Conservation (phyloP, 306 rosid genomes). For the Potentilla sterilis region DNA sequence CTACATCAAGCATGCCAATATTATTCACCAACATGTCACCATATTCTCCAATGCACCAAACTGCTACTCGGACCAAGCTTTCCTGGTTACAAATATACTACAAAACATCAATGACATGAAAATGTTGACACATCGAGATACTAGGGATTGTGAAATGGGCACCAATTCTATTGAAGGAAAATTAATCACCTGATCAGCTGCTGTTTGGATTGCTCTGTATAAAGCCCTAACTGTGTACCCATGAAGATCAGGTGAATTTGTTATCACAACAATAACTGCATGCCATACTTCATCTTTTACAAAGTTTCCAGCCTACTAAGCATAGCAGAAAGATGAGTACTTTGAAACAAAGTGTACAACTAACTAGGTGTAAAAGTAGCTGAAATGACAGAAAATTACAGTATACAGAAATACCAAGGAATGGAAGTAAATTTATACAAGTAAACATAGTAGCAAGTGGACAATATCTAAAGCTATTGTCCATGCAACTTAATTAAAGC, state of each 20-base stretch:
- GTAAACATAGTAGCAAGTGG: neutral
- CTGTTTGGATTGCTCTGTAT: conserved; percentile 75
- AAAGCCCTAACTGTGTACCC: conserved; percentile 87
- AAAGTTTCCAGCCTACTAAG: conserved; percentile 99
- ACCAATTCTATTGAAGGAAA: conserved; percentile 29
- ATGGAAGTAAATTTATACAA: neutral
- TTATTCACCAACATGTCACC: conserved; percentile 86
- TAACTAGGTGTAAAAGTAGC: conserved; percentile 4
- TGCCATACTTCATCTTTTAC: conserved; percentile 98
- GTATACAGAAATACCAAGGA: neutral
- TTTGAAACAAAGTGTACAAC: conserved; percentile 13
- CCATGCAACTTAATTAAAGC: neutral
- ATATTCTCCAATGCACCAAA: conserved; percentile 98
- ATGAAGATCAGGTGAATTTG: conserved; percentile 94
- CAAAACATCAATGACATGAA: neutral
- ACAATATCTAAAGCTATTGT: neutral
- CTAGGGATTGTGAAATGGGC: conserved; percentile 19
- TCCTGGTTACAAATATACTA: conserved; percentile 54
- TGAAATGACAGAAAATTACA: neutral
- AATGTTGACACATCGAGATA: conserved; percentile 11
- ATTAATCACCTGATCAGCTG: conserved; percentile 73
- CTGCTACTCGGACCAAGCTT: conserved; percentile 92
- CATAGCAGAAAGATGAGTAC: conserved; percentile 59
- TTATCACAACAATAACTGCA: conserved; percentile 79
- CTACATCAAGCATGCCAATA: conserved; percentile 79